A percentile compares a stretch with the other conserved stretches of the same genome.
phyloP scores from a whole-genome alignment of 2,329 filamentous ascomycete genomes.

The Colletotrichum lini region DNA sequence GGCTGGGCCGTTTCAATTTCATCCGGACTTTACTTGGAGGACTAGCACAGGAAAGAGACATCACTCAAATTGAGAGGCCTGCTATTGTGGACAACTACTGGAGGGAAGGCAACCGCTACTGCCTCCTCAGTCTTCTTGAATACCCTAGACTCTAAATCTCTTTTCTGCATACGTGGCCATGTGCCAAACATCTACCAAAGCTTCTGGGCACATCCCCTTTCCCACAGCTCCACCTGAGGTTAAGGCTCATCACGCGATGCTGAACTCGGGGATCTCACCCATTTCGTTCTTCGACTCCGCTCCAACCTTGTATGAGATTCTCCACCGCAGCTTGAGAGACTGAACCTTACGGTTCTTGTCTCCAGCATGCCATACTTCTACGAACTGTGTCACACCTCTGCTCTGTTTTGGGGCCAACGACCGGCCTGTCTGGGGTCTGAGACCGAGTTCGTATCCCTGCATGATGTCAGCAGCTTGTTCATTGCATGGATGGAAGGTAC shows the following conservation, averaged over 20 bases:
- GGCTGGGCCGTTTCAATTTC: neutral
- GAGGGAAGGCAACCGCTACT: neutral
- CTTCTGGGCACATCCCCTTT: constrained; percentile 13
- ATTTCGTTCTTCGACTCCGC: constrained; percentile 80
- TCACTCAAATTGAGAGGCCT: too few species aligned
- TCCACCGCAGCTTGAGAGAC: constrained; percentile 91
- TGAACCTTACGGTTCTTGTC: constrained; percentile 78
- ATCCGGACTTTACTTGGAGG: neutral
- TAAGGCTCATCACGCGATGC: constrained; percentile 70
- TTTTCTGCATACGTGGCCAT: constrained; percentile 9
- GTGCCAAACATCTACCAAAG: neutral
- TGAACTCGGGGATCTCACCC: constrained; percentile 86
- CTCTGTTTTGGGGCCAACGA: constrained; percentile 80
- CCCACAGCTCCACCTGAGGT: neutral
- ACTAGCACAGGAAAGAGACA: neutral
- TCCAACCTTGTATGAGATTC: constrained; percentile 82
- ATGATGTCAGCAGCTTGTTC: constrained; percentile 40
- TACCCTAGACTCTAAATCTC: constrained; percentile 29
- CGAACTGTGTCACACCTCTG: constrained; percentile 84
- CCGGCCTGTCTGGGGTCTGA: constrained; percentile 89
- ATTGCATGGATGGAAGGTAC: neutral
- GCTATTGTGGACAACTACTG: neutral
- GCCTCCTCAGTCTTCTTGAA: constrained; percentile 16
- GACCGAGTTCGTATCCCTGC: constrained; percentile 83
- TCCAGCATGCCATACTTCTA: constrained; percentile 81